Base-by-base conservation (phyloP, 2,329 filamentous ascomycete genomes). In the Penicillium psychrosexuale region DNA sequence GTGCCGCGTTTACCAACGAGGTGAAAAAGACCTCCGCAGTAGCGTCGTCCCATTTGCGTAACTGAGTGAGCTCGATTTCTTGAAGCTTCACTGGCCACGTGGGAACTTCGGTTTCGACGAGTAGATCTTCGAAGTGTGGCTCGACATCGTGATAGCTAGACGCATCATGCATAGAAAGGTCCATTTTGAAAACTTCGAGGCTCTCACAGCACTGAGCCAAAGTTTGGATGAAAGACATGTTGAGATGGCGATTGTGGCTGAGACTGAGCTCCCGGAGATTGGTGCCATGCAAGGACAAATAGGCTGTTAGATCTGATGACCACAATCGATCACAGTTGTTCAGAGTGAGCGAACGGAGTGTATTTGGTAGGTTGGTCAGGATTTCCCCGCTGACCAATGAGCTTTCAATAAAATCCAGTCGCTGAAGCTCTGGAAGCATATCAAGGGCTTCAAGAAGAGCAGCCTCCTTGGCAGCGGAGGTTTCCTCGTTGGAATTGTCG, bases 271-370 rank as follows among this genome's bases (percentile, higher is more conserved):
- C 82, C 49, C 82, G 81, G 22, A 97, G 76, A n/a, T 83, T 75
- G 22, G 77, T 72, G 0, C 91, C 92, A 63, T 90, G 85, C 0
- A 82, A 82, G 6, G 78, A 68, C 38, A 97, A 78, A 65, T 88
- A 96, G 0, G 72, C 69, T 27, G 79, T 75, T 22, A 97, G 74
- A 55, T 85, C 81, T 4, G 85, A 80, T 0, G 90, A 87, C 5
- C 80, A 84, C 9, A 96, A 74, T 58, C 89, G 84, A 74, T 87
- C 86, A 67, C 91, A 97, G 63, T 94, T 93, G 61, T 86, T 84
- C 15, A 97, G 77, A 60, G 87, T 87, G 3, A 97, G 78, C 43
- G 83, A 82, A 43, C 80, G 75, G 19, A 97, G 78, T 3, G 77
- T 81, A 11, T 75, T 78, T 0, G 92, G 90, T 7, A 97, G 75